Conservation (phyloP, 2,329 filamentous ascomycete genomes). For the Epichloe sp. region DNA sequence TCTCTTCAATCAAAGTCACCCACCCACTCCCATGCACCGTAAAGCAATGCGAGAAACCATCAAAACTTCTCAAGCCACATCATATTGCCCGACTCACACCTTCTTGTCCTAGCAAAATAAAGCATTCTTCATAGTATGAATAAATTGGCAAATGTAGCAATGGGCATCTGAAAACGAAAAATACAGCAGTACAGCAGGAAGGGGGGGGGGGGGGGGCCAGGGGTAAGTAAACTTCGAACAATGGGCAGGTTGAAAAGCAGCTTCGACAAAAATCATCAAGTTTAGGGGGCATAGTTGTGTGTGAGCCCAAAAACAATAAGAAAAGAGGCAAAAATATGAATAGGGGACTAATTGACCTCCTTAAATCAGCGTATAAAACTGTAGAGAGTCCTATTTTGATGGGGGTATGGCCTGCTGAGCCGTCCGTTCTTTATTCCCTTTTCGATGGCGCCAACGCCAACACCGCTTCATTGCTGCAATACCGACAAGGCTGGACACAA, state of each 20-base stretch:
- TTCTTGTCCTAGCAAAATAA: background rate
- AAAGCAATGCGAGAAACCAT: background rate
- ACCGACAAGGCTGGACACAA: background rate
- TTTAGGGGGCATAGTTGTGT: background rate
- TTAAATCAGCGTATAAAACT: background rate
- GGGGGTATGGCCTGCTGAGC: slow-evolving; percentile 1
- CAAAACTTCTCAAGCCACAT: background rate
- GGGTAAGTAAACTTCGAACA: too few relatives aligned
- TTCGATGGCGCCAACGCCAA: slow-evolving; percentile 1
- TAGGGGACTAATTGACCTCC: background rate
- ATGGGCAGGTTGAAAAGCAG: too few relatives aligned
- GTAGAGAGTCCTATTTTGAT: background rate
- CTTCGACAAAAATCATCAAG: background rate
- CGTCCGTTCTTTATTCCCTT: background rate
- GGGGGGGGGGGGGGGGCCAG: background rate
- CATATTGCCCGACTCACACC: background rate
- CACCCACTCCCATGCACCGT: background rate
- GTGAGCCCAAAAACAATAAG: background rate
- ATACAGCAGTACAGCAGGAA: background rate
- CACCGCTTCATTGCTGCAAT: background rate
- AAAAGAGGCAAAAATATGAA: background rate
- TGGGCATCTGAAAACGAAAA: background rate
- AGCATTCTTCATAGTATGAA: background rate
- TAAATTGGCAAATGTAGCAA: background rate
- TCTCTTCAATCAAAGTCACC: background rate